Evolutionary conservation across 345 rosid species (phyloP).

Genomic region (Acer saccharum): DNA sequence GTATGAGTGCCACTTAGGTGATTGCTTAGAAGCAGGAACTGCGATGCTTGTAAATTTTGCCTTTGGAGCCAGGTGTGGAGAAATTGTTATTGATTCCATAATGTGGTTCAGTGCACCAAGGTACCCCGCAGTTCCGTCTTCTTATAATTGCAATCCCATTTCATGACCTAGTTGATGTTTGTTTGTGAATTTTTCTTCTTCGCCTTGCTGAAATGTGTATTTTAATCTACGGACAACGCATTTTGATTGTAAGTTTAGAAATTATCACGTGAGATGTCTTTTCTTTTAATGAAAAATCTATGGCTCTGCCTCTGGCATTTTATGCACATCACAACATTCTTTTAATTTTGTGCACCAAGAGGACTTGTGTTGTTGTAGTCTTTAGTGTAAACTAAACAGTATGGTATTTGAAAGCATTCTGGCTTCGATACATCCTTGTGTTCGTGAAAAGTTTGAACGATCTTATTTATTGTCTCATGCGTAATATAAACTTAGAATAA

Average conservation of each 20-base stretch:
- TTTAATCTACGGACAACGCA: neutral
- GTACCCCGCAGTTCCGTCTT: constrained; percentile 7
- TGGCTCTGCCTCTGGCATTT: neutral
- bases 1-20: constrained; percentile 21
- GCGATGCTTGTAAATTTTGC: constrained; percentile 36
- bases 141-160: constrained; percentile 10
- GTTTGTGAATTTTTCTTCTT: constrained; percentile 5
- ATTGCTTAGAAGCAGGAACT: constrained; percentile 23
- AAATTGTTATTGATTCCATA: constrained; percentile 24
- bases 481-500: too few species aligned
- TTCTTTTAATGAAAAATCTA: neutral
- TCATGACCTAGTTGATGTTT: constrained; percentile 10
- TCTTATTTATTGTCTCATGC: too few species aligned
- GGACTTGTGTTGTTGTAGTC: neutral
- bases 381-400: neutral
- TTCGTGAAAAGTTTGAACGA: too few species aligned
- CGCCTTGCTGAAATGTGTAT: constrained; percentile 1
- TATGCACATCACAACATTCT: neutral
- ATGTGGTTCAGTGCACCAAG: constrained; percentile 21
- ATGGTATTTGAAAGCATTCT: too few species aligned
- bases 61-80: constrained; percentile 35
- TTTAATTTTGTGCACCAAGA: neutral
- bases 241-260: constrained; percentile 15
- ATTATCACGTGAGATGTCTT: constrained; percentile 12
- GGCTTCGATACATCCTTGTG: too few species aligned